These are phyloP conservation scores for Capronia coronata DNA, from an alignment of 2,329 filamentous ascomycete species.

Conservation along the genomic window DNA sequence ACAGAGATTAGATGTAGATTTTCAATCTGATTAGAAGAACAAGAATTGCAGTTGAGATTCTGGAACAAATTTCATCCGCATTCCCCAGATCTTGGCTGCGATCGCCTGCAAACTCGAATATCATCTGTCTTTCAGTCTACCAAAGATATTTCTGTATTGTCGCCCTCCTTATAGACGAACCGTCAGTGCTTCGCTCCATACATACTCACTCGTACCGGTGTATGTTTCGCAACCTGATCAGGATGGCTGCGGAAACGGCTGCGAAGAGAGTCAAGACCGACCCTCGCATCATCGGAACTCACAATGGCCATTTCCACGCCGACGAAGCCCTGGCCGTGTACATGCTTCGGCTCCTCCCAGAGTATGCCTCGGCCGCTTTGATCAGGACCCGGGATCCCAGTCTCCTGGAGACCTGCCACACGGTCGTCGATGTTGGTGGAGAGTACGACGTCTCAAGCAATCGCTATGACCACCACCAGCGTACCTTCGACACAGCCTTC, in stretches of 20 bases:
- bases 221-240: slow-evolving; percentile 42
- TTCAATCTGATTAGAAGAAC: too few species aligned
- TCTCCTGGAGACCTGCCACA: slow-evolving; percentile 74
- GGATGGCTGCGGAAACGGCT: slow-evolving; percentile 60
- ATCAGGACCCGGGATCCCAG: slow-evolving; percentile 82
- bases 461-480: slow-evolving; percentile 97
- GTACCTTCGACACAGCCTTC: slow-evolving; percentile 79
- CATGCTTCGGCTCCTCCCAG: slow-evolving; percentile 82
- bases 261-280: slow-evolving; percentile 80
- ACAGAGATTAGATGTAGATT: too few species aligned
- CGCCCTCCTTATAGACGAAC: too few species aligned
- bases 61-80: too few species aligned
- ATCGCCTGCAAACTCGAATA: not conserved
- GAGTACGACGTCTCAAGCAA: slow-evolving; percentile 72
- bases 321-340: slow-evolving; percentile 96
- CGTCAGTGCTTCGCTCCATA: too few species aligned
- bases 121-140: too few species aligned
- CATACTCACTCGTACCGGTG: slow-evolving; percentile 2
- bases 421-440: slow-evolving; percentile 94
- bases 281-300: slow-evolving; percentile 72
- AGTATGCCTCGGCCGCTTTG: slow-evolving; percentile 66
- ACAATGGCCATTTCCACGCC: slow-evolving; percentile 98
- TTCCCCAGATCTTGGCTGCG: slow-evolving; percentile 2
- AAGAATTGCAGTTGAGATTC: too few species aligned
- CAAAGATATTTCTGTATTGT: too few species aligned